Conservation (phyloP, 164 flowering plant species). For the Stephania yunnanensis region DNA sequence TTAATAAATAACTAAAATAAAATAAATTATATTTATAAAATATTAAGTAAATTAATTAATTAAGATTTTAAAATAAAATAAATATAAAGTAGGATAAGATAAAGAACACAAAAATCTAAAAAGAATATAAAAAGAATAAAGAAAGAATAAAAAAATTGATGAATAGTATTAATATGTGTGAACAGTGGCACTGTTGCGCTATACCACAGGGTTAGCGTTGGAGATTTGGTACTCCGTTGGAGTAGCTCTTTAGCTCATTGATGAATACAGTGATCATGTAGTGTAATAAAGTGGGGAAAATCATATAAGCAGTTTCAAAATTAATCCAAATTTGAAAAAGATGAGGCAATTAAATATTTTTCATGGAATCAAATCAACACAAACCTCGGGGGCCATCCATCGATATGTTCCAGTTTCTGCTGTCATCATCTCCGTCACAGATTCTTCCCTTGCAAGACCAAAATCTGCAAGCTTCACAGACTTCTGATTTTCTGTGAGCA, state of each 20-base stretch:
- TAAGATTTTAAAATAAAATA: too few relatives aligned
- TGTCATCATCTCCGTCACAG: constrained; percentile 98
- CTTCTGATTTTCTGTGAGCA: constrained; percentile 81
- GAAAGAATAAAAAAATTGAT: too few relatives aligned
- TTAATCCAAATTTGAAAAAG: background rate
- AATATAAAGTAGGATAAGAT: too few relatives aligned
- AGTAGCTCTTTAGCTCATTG: background rate
- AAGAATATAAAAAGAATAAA: too few relatives aligned
- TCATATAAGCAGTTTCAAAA: background rate
- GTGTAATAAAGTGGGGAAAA: background rate
- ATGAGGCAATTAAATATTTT: background rate
- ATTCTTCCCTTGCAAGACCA: constrained; percentile 94
- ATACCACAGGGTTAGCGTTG: too few relatives aligned
- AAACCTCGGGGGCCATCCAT: constrained; percentile 99
- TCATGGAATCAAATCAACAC: constrained; percentile 11
- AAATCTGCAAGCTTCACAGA: constrained; percentile 93
- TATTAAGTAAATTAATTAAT: too few relatives aligned
- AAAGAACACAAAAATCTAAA: too few relatives aligned
- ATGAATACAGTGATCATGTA: background rate
- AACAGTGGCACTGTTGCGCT: too few relatives aligned
- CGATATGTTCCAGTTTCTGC: constrained; percentile 99
- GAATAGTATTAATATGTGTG: too few relatives aligned
- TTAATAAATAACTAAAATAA: too few relatives aligned
- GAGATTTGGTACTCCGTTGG: too few relatives aligned
- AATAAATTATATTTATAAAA: too few relatives aligned